A percentile compares a stretch with the other conserved stretches of the same genome.
Evolutionary conservation across 108 stramenopile genomes (phyloP).

Genomic region (Epithemia pelagica): DNA sequence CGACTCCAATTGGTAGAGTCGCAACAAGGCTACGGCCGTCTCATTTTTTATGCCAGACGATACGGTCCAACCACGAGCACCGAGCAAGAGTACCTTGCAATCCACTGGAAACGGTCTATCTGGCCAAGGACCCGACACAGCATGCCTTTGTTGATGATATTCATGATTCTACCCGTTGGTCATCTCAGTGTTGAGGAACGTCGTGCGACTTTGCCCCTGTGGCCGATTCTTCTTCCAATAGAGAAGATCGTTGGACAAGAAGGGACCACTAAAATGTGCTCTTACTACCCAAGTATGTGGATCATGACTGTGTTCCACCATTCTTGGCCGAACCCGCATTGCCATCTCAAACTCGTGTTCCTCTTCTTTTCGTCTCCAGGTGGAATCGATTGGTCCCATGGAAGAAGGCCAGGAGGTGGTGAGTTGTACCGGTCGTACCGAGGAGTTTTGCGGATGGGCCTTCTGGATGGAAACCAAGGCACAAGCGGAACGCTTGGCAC

Average conservation of each 20-base stretch:
- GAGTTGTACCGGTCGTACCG: slow-evolving; percentile 93
- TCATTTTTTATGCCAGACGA: too few relatives aligned
- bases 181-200: slow-evolving; percentile 72
- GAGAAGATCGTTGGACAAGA: slow-evolving; percentile 91
- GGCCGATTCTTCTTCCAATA: slow-evolving; percentile 77
- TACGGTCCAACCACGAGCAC: too few relatives aligned
- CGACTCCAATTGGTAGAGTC: too few relatives aligned
- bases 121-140: too few relatives aligned
- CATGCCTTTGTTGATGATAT: too few relatives aligned
- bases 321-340: slow-evolving; percentile 60
- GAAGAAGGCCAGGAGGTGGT: slow-evolving; percentile 82
- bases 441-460: slow-evolving; percentile 88
- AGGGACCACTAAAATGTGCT: slow-evolving; percentile 92
- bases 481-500: slow-evolving; percentile 58
- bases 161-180: too few relatives aligned
- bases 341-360: too few relatives aligned
- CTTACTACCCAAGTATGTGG: slow-evolving; percentile 89
- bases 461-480: slow-evolving; percentile 89
- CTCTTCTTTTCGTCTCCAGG: slow-evolving; percentile 54
- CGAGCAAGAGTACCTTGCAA: too few relatives aligned
- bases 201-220: slow-evolving; percentile 74
- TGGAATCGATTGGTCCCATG: slow-evolving; percentile 62
- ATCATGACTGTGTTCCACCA: slow-evolving; percentile 51
- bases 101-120: too few relatives aligned
- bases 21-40: too few relatives aligned